Evolutionary conservation across 441 rosid genomes (phyloP), one percentile per base, ranked within the genome.

Genomic region (Pelargonium fulgidum): DNA sequence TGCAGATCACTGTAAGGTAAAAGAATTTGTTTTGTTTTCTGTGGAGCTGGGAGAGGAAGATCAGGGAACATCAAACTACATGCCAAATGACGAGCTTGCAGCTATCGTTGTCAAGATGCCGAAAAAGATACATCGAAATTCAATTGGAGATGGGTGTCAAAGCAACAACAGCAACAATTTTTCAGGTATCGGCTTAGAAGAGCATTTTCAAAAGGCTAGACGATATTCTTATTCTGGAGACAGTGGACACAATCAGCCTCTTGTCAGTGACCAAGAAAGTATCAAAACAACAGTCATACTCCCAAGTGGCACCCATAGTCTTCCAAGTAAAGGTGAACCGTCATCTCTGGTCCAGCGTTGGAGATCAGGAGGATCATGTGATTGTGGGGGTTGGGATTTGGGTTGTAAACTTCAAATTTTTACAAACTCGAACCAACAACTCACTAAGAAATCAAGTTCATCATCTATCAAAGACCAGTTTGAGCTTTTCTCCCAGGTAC

Each of bases 371-470:
- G 99, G 99, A 20, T 80, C 91, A 68, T 93, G 99, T 69, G 97
- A 93, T 72, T 93, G 99, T 73, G 99, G 97, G 71, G 99, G 97
- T 75, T 93, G 99, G 97, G 99, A 93, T 76, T 78, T 88, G 79
- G 92, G 93, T 42, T 93, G 99, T 82, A 79, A 86, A 70, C 95
- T 89, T 62, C 80, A 77, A 84, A 76, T 88, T 80, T 87, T 91
- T 39, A 73, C 81, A 13, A 87, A 81, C 72, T 65, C 74, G 26
- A 78, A 70, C 69, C 64, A 61, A 61, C 89, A 80, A 74, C 76
- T 47, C 62, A 41, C 12, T 44, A 74, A 69, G 77, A 84, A 64
- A 36, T 72, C 78, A 64, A 73, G 81, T 68, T 69, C 82, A 22
- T 73, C 83, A 65, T 72, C 87, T 20, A 10, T 67, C 22, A 13